Conservation (phyloP, 495 filamentous ascomycete species). For the Saxophila tyrrhenica region DNA sequence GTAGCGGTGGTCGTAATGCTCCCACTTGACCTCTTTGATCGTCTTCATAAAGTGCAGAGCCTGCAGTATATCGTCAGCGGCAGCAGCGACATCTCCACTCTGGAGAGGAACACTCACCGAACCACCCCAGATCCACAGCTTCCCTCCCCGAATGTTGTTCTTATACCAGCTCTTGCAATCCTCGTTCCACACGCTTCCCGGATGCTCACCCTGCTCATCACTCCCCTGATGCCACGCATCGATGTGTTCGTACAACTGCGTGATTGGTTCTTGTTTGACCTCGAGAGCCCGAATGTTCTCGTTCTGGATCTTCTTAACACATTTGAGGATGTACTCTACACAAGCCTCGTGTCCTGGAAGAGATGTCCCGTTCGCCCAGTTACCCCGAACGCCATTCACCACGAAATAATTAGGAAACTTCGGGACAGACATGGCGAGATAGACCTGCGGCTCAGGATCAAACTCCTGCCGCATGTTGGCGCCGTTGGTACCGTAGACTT, state of each 20-base stretch:
- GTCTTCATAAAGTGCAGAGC: slow-evolving; percentile 1
- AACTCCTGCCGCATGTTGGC: slow-evolving; percentile 23
- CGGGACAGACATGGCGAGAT: slow-evolving; percentile 23
- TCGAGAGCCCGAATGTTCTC: slow-evolving; percentile 1
- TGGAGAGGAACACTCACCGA: background rate
- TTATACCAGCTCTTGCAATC: slow-evolving; percentile 2
- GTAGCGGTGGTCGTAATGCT: background rate
- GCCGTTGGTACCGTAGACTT: slow-evolving; percentile 22
- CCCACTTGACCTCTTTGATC: slow-evolving; percentile 1
- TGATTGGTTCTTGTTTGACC: slow-evolving; percentile 1
- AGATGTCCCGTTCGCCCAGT: background rate
- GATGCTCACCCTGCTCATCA: background rate
- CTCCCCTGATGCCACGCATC: background rate
- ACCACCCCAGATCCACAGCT: slow-evolving; percentile 1
- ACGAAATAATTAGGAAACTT: slow-evolving; percentile 22
- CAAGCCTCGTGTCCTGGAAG: background rate
- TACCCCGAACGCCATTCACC: background rate
- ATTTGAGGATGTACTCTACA: background rate
- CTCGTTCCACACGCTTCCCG: background rate
- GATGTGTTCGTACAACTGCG: background rate
- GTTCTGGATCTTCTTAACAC: background rate
- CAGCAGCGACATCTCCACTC: background rate
- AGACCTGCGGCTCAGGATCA: slow-evolving; percentile 21
- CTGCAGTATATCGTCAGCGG: background rate
- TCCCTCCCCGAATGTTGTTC: background rate